phyloP scores from a whole-genome alignment of 2,329 filamentous ascomycete species.

The Periconia sp. region DNA sequence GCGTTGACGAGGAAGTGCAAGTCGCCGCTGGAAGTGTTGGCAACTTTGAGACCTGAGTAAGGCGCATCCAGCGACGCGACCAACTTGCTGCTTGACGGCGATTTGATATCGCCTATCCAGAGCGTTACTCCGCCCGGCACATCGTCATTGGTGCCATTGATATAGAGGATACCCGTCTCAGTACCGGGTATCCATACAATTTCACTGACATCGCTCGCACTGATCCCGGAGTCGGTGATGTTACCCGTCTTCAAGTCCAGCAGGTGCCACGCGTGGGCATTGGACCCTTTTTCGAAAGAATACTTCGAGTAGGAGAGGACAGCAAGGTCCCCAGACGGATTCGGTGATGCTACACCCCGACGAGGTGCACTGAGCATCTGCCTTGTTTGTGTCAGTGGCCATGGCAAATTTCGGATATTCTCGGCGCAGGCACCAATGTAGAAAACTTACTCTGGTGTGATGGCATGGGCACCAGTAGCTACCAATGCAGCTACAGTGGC shows the following conservation, averaged over 20 bases:
- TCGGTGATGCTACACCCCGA: conserved; percentile 68
- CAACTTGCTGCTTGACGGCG: conserved; percentile 27
- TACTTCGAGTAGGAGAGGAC: conserved; percentile 74
- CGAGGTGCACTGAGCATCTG: conserved; percentile 70
- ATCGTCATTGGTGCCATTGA: conserved; percentile 65
- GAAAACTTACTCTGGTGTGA: conserved; percentile 38
- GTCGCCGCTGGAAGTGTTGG: conserved; percentile 41
- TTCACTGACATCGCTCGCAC: conserved; percentile 36
- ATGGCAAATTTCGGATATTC: conserved; percentile 3
- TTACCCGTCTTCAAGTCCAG: conserved; percentile 37
- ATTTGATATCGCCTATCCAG: conserved; percentile 37
- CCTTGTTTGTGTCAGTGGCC: conserved; percentile 10
- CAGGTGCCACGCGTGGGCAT: conserved; percentile 55
- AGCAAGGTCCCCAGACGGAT: conserved; percentile 63
- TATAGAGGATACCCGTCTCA: conserved; percentile 61
- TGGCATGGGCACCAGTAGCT: conserved; percentile 32
- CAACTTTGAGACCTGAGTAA: conserved; percentile 53
- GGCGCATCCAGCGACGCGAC: conserved; percentile 49
- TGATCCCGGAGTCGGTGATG: conserved; percentile 34
- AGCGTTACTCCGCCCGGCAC: conserved; percentile 37
- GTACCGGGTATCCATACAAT: conserved; percentile 37
- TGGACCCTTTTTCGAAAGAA: conserved; percentile 72
- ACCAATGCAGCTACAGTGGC: conserved; percentile 36
- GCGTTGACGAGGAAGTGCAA: conserved; percentile 56
- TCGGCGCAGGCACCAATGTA: not conserved